Evolutionary conservation across 805 yeast species (phyloP).

Genomic region (Candida bentonensis): DNA sequence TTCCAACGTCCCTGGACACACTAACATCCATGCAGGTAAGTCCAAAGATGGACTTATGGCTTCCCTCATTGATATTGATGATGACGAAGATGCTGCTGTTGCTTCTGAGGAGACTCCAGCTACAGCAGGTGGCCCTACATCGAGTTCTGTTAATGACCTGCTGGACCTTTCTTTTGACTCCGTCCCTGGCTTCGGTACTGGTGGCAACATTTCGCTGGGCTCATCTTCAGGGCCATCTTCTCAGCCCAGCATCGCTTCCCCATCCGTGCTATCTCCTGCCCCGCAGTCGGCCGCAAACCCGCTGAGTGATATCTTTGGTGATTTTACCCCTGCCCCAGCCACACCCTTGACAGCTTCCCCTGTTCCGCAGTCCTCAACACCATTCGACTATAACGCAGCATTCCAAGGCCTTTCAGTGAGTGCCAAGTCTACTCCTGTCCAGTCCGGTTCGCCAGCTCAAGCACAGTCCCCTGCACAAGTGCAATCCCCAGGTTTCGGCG

Average conservation of each 20-base stretch:
- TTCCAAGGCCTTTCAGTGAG: not conserved
- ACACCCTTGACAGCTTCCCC: constrained; percentile 12
- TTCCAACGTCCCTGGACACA: constrained; percentile 10
- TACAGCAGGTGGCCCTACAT: constrained; percentile 16
- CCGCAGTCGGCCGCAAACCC: constrained; percentile 8
- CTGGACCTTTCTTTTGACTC: constrained; percentile 47
- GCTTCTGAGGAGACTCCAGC: constrained; percentile 18
- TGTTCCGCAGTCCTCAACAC: constrained; percentile 3
- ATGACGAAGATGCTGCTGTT: constrained; percentile 24
- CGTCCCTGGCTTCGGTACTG: constrained; percentile 30
- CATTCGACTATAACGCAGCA: not conserved
- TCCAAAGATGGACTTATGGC: constrained; percentile 28
- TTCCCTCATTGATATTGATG: constrained; percentile 66
- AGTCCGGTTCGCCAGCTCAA: constrained; percentile 19
- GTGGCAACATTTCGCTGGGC: constrained; percentile 36
- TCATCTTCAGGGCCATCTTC: constrained; percentile 17
- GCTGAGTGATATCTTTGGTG: constrained; percentile 3
- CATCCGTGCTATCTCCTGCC: not conserved
- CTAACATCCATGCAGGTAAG: constrained; percentile 19
- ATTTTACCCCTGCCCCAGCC: constrained; percentile 1
- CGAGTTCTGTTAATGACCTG: constrained; percentile 45
- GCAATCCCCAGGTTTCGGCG: constrained; percentile 5
- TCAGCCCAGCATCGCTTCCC: not conserved
- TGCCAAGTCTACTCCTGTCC: constrained; percentile 9
- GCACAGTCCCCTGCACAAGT: constrained; percentile 5